Base-by-base conservation (phyloP, 2,329 filamentous ascomycete species). In the Endoconidiophora polonica region DNA sequence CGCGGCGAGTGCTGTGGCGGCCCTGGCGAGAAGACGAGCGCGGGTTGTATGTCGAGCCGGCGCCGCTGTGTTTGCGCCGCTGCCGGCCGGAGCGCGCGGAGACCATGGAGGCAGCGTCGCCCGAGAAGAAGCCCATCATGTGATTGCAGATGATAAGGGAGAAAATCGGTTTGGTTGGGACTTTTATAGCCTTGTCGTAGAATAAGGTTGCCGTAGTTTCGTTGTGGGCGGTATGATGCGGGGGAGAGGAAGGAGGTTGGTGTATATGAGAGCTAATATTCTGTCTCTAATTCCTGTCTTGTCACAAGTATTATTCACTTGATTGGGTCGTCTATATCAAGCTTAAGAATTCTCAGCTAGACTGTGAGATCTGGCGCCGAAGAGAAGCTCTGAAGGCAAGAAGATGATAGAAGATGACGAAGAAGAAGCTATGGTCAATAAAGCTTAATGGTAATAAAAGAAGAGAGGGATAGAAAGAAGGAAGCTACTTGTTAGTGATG, bases 91-190 rank as follows among this genome's bases (percentile, higher is more conserved):
- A 49, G 23, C 47, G 40, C 33, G 49, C 44, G 26, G 52, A 51
- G n/a, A 55, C 40, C 23, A 48, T 33, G 12, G 54, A 55, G 18
- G 48, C 44, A 41, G 37, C 42, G 46, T 55, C 54, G 48, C 46
- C 41, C 16, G 52, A 54, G 47, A 52, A 53, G 45, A 53, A 55
- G 37, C 52, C 50, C 54, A 55, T 55, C 41, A 18, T 52, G 16
- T 52, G 45, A 47, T 14, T 14, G 18, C 26, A 37, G 18, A 24
- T 18, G 44, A 20, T 9, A n/a, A 22, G 33, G 14, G 33, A 22
- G 18, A 5, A 9, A 14, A 5, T 7, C 20, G n/a, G 26, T 33
- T 33, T 33, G 26, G 12, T 12, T 23, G 33, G 3, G 16, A 37
- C 18, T 26, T n/a, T 33, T 20, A 5, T 38, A 9, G 6, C 10